phyloP scores from a whole-genome alignment of 2,329 filamentous ascomycete species.

The Ceratocystis variospora region DNA sequence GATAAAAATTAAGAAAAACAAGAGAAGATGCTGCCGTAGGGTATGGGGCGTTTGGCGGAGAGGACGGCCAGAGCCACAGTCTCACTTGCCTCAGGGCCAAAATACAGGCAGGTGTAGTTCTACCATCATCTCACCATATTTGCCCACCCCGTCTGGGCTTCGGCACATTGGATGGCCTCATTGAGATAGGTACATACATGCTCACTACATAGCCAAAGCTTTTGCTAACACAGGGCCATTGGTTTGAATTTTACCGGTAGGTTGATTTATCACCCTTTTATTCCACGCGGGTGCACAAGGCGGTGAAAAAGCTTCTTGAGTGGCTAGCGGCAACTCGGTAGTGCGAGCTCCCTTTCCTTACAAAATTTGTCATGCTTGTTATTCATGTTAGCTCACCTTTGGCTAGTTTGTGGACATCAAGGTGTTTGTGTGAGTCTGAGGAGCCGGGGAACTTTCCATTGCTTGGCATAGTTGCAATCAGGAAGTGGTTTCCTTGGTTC shows the following conservation, averaged over 20 bases:
- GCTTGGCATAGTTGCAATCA: neutral
- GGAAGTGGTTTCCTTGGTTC: neutral
- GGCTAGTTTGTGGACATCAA: neutral
- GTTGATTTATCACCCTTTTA: neutral
- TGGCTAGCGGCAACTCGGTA: neutral
- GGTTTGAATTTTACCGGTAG: neutral
- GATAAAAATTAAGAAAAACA: no score
- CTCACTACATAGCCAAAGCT: no score
- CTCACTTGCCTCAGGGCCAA: no score
- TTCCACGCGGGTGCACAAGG: neutral
- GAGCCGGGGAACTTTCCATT: neutral
- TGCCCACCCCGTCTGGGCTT: no score
- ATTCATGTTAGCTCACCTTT: neutral
- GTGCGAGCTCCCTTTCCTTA: neutral
- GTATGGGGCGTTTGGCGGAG: no score
- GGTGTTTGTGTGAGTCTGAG: neutral
- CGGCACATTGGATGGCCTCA: no score
- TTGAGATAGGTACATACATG: no score
- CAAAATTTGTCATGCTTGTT: neutral
- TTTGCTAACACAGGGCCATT: no score
- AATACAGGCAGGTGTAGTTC: no score
- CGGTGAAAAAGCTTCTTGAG: neutral
- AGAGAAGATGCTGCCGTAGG: no score
- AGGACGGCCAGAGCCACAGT: no score
- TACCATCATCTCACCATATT: no score